phyloP scores from a whole-genome alignment of 108 stramenopile genomes.

The Nannochloropsis oceanica region DNA sequence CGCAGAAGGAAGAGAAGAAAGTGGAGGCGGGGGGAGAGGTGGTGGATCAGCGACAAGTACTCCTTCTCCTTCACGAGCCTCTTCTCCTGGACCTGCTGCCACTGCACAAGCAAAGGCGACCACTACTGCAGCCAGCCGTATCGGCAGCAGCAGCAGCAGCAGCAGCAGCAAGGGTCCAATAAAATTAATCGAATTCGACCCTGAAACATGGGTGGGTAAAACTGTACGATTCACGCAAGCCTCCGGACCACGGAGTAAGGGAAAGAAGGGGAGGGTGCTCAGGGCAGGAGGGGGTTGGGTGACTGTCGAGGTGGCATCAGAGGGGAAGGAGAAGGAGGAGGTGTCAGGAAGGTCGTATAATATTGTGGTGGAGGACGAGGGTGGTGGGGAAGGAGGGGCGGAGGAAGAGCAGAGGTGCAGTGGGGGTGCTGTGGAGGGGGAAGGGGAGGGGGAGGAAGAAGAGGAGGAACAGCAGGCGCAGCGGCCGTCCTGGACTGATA shows the following conservation, averaged over 20 bases:
- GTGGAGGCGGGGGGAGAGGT: not conserved
- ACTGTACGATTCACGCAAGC: not conserved
- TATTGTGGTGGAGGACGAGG: not conserved
- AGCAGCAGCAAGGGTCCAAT: not conserved
- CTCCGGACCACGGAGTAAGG: not conserved
- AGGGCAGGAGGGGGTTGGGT: not conserved
- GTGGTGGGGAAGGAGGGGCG: not conserved
- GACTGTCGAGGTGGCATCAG: not conserved
- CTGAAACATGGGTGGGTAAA: not conserved
- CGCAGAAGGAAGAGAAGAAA: not conserved
- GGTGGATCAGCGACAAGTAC: too few species aligned
- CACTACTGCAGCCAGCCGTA: not conserved
- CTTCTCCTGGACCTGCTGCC: not conserved
- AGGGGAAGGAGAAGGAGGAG: not conserved
- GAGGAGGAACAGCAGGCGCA: not conserved
- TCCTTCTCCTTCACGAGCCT: too few species aligned
- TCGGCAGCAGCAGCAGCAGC: not conserved
- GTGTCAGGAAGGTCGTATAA: not conserved
- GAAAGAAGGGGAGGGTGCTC: not conserved
- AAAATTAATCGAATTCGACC: not conserved
- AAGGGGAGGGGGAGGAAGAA: not conserved
- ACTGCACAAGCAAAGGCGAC: not conserved
- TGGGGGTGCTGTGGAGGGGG: not conserved
- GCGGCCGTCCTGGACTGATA: not conserved
- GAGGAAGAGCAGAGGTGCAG: not conserved